Percentiles rank a stretch among this genome's conserved stretches.
phyloP scores from a whole-genome alignment of 2,329 filamentous ascomycete genomes.

The Penicillium rolfsii region DNA sequence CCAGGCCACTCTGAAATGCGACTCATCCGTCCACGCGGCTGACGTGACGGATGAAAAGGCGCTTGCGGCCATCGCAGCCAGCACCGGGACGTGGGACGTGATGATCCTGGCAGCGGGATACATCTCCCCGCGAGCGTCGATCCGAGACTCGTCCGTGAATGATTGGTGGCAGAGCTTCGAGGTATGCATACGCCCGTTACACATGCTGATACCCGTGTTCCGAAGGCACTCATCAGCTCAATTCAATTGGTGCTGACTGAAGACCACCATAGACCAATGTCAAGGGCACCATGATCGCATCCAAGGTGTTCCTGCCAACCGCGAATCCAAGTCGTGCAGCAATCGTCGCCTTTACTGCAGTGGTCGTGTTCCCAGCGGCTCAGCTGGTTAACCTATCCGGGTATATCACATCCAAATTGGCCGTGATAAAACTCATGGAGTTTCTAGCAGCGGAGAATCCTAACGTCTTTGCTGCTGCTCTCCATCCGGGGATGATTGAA shows the following conservation, averaged over 20 bases:
- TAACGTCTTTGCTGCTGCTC: constrained; percentile 43
- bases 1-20: neutral
- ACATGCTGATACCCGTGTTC: neutral
- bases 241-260: neutral
- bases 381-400: constrained; percentile 20
- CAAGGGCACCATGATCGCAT: constrained; percentile 25
- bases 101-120: constrained; percentile 32
- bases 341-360: constrained; percentile 25
- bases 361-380: constrained; percentile 20
- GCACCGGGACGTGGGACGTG: constrained; percentile 24
- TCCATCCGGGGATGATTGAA: constrained; percentile 49
- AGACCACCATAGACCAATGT: constrained; percentile 27
- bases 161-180: constrained; percentile 31
- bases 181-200: constrained; percentile 9
- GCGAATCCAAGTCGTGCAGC: constrained; percentile 22
- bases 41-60: constrained; percentile 13
- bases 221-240: neutral
- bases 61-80: constrained; percentile 3
- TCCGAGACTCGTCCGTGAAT: constrained; percentile 14
- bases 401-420: constrained; percentile 52
- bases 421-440: constrained; percentile 48
- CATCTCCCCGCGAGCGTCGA: constrained; percentile 9
- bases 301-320: constrained; percentile 22
- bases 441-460: constrained; percentile 48
- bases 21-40: constrained; percentile 1